A percentile compares a stretch with the other conserved stretches of the same genome.
These are phyloP conservation scores for Kokia cookei DNA, from an alignment of 441 rosid species.

Conservation along the genomic window DNA sequence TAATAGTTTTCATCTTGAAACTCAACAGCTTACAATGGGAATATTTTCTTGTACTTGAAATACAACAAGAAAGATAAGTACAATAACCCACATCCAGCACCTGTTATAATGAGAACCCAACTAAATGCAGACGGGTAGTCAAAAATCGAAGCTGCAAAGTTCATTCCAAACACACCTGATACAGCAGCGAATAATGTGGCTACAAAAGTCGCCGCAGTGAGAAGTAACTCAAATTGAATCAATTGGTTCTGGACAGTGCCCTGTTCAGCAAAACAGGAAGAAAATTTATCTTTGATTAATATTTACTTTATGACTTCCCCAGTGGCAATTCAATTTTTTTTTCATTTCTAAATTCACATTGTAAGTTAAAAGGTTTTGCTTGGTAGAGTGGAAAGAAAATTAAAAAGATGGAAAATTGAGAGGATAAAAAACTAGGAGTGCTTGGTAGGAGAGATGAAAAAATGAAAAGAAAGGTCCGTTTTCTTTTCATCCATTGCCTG, in stretches of 20 bases:
- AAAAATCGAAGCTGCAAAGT: conserved; percentile 60
- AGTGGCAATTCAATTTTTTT: neutral
- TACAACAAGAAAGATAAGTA: conserved; percentile 63
- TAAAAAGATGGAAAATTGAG: too few relatives aligned
- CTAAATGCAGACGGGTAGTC: conserved; percentile 52
- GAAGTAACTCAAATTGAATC: conserved; percentile 91
- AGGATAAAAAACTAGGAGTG: too few relatives aligned
- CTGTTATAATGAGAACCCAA: conserved; percentile 72
- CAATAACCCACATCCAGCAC: conserved; percentile 44
- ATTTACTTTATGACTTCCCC: neutral
- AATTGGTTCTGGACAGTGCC: conserved; percentile 92
- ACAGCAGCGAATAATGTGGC: conserved; percentile 82
- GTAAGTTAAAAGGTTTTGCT: too few relatives aligned
- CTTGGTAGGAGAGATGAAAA: too few relatives aligned
- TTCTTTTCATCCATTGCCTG: too few relatives aligned
- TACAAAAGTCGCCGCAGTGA: conserved; percentile 91
- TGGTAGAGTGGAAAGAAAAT: too few relatives aligned
- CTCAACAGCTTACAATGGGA: conserved; percentile 41
- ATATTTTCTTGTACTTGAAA: conserved; percentile 78
- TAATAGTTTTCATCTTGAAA: neutral
- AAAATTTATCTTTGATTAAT: neutral
- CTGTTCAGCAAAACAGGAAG: conserved; percentile 30
- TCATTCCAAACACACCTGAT: conserved; percentile 87
- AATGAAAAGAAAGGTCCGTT: too few relatives aligned
- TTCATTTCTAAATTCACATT: too few relatives aligned